Evolutionary conservation across 1,284 basidiomycete species (phyloP).

Genomic region (Xanthoconium separans): DNA sequence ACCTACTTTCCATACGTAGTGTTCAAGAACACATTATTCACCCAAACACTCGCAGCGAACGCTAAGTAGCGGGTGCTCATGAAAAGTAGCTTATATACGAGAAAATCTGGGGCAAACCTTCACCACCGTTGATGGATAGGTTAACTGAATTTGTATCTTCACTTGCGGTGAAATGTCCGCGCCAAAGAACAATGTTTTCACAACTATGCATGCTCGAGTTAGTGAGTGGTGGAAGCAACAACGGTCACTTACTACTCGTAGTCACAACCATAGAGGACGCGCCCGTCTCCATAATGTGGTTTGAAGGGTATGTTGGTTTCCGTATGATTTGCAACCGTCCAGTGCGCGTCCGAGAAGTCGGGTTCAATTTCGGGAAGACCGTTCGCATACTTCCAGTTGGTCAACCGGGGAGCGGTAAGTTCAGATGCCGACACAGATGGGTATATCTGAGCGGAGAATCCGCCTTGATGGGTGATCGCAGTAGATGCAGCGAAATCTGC

Average conservation of each 20-base stretch:
- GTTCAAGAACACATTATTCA: constrained; percentile 71
- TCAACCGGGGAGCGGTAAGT: constrained; percentile 40
- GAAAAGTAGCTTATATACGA: neutral
- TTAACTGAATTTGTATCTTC: constrained; percentile 61
- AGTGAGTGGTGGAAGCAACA: neutral
- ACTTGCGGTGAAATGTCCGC: constrained; percentile 70
- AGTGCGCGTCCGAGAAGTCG: constrained; percentile 58
- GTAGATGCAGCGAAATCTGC: constrained; percentile 34
- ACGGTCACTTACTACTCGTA: constrained; percentile 68
- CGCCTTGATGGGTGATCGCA: constrained; percentile 36
- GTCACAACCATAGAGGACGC: constrained; percentile 76
- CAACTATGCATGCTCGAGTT: constrained; percentile 46
- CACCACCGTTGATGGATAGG: constrained; percentile 75
- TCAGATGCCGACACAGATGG: constrained; percentile 12
- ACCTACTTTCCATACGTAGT: constrained; percentile 72
- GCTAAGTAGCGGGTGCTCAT: constrained; percentile 32
- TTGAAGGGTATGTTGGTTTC: constrained; percentile 68
- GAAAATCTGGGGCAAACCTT: constrained; percentile 45
- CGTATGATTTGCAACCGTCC: constrained; percentile 66
- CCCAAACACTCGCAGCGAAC: constrained; percentile 77
- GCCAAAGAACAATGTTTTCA: constrained; percentile 77
- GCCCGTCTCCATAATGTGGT: constrained; percentile 68
- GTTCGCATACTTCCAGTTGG: constrained; percentile 67
- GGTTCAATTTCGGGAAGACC: constrained; percentile 66
- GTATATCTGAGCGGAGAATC: constrained; percentile 37